Evolutionary conservation across 2,329 filamentous ascomycete species (phyloP).

Genomic region (Ophioceras dolichostomum): DNA sequence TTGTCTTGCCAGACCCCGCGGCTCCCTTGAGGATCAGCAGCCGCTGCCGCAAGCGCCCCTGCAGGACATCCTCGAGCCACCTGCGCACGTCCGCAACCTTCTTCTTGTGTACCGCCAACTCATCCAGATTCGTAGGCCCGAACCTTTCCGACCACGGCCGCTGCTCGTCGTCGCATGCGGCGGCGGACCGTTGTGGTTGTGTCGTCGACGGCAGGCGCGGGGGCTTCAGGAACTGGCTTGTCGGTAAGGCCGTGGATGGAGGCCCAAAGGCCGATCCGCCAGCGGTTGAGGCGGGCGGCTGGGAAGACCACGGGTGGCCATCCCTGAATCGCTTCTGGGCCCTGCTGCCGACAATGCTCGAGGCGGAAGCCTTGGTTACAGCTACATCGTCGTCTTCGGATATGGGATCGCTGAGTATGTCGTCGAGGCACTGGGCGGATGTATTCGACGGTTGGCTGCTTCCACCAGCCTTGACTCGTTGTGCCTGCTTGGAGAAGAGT

Average conservation of each 20-base stretch:
- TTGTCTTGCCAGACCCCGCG: conserved; percentile 87
- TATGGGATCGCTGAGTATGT: conserved; percentile 42
- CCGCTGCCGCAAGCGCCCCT: conserved; percentile 53
- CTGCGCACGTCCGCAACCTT: conserved; percentile 77
- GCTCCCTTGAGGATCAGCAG: conserved; percentile 79
- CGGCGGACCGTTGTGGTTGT: no score
- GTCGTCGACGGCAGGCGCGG: conserved; percentile 12
- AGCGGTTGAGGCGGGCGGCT: not conserved
- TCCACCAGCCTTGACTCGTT: conserved; percentile 29
- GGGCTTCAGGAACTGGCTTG: conserved; percentile 41
- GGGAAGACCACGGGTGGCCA: conserved; percentile 5
- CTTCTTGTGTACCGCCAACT: conserved; percentile 87
- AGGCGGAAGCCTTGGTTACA: conserved; percentile 33
- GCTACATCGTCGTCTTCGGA: conserved; percentile 48
- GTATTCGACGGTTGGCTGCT: conserved; percentile 13
- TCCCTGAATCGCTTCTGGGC: conserved; percentile 40
- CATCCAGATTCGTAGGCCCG: conserved; percentile 60
- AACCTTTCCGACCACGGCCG: conserved; percentile 85
- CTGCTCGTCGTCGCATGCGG: conserved; percentile 35
- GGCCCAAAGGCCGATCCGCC: not conserved
- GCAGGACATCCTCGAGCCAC: conserved; percentile 69
- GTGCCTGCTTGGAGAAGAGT: conserved; percentile 50
- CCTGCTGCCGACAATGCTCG: conserved; percentile 43
- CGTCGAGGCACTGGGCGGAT: conserved; percentile 23
- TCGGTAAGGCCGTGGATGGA: conserved; percentile 10